Evolutionary conservation across 176 grass and related monocot species (phyloP), one percentile per base, ranked within the genome.

Genomic region (Canna indica): DNA sequence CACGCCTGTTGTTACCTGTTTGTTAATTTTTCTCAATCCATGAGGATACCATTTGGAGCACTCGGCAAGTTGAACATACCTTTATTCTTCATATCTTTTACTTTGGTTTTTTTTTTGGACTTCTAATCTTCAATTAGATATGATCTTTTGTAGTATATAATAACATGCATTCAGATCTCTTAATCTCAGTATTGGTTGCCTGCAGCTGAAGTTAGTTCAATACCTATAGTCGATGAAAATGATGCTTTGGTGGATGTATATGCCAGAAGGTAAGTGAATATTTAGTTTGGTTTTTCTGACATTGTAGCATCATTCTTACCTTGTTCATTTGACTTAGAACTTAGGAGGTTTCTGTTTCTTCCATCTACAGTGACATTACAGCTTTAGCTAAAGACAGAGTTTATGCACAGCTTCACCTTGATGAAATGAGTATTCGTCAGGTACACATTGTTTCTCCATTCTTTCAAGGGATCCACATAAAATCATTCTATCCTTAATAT

Each of bases 361-460:
- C 33, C 12, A 64, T 89, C 70, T 11, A 61, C 38, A 99, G 95
- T 88, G 95, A 99, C 84, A 99, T 99, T 60, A 99, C 95, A 73
- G 86, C 95, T 75, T 84, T 99, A 32, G 95, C 95, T 65, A 99
- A 99, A 90, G 90, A 99, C 78, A 99, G 78, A 84, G 78, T 88
- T 59, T 99, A 99, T 78, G 78, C 95, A 26, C 95, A 86, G 64
- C 81, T 99, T 58, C 95, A 78, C 31, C 78, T 99, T 64, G 95
- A 99, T 86, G 87, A 94, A 57, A 99, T 94, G 84, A 90, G 75
- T 9, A 83, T 99, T 82, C 90, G 88, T 39, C 95, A 94, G 95
- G 95, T 99, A 70, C 17, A 68, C 2, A 42, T 8, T 17, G 15
- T 50, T 20, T 48, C 5, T 32, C 28, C 27, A 17, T 69, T 32